Conservation (phyloP, 1,139 yeast species). For the Geotrichum candidum region DNA sequence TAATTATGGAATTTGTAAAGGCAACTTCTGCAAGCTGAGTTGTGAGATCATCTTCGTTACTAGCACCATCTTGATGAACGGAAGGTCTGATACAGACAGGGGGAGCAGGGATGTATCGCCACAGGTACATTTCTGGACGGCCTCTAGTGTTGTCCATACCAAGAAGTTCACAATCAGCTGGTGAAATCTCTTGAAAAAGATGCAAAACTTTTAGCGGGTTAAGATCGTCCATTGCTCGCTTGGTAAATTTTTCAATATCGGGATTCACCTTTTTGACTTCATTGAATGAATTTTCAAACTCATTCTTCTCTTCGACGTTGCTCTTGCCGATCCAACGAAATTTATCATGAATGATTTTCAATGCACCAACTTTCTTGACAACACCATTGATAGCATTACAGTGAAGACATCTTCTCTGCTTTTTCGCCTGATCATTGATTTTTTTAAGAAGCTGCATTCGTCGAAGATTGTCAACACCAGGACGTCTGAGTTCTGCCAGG, state of each 20-base stretch:
- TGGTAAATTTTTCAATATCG: slow-evolving; percentile 80
- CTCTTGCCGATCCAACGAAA: slow-evolving; percentile 95
- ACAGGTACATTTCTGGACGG: slow-evolving; percentile 91
- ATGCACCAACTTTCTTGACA: slow-evolving; percentile 93
- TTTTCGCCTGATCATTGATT: slow-evolving; percentile 86
- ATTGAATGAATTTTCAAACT: slow-evolving; percentile 61
- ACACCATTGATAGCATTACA: slow-evolving; percentile 94
- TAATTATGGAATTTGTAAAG: slow-evolving; percentile 87
- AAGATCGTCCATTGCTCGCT: slow-evolving; percentile 86
- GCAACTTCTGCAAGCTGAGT: slow-evolving; percentile 94
- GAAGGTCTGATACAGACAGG: slow-evolving; percentile 99
- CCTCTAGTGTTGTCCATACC: slow-evolving; percentile 89
- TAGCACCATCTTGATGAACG: slow-evolving; percentile 88
- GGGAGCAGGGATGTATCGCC: slow-evolving; percentile 98
- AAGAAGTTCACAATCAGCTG: slow-evolving; percentile 83
- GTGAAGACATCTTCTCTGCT: slow-evolving; percentile 81
- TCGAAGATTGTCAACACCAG: slow-evolving; percentile 83
- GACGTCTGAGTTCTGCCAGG: slow-evolving; percentile 71
- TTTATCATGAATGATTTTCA: slow-evolving; percentile 92
- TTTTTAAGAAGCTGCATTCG: slow-evolving; percentile 83
- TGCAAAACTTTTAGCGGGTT: slow-evolving; percentile 88
- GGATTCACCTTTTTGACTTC: slow-evolving; percentile 81
- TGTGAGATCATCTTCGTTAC: slow-evolving; percentile 95
- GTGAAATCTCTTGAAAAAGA: slow-evolving; percentile 75
- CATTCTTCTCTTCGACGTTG: slow-evolving; percentile 72